Base-by-base conservation (phyloP, 345 rosid species). In the Brassica incana region DNA sequence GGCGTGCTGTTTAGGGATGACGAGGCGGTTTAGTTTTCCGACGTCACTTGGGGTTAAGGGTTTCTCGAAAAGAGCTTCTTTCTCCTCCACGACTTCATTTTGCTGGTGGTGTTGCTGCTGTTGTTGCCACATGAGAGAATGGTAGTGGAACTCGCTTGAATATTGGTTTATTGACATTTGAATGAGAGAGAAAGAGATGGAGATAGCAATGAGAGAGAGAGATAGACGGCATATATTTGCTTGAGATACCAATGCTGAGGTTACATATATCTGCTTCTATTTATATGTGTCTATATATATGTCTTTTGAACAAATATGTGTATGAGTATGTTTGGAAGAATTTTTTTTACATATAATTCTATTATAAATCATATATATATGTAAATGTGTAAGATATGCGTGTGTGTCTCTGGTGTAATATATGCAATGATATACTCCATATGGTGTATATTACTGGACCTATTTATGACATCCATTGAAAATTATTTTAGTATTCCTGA, bases 41-140 rank as follows among this genome's bases (percentile, higher is more conserved):
- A 93, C 98, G 76, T 93, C 98, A 65, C 97, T 91, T 0, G 98
- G 98, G 0, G 98, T 93, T 36, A 93, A 85, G 61, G 92, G 90
- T 69, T 93, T 93, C 77, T 93, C 92, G 80, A 93, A 93, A 86
- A 93, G 86, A 64, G 89, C 82, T 68, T 87, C 91, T 15, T 85
- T 83, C 1, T 79, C 86, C 4, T 80, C 80, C 0, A 74, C 81
- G 59, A 77, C 76, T 4, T 85, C 83, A 62, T 69, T 78, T 58
- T 75, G 85, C 11, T 75, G 38, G 65, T 71, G 70, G 0, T 67
- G 82, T 63, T 61, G 79, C 16, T 81, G 82, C 16, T 82, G 86
- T 12, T 81, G 89, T 15, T 84, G 74, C 86, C 88, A 82, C 85
- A 85, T 77, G 61, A 84, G 69, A 16, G 85, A 60, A 76, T 81